phyloP scores from a whole-genome alignment of 2,329 filamentous ascomycete genomes.

The Aureobasidium lini region DNA sequence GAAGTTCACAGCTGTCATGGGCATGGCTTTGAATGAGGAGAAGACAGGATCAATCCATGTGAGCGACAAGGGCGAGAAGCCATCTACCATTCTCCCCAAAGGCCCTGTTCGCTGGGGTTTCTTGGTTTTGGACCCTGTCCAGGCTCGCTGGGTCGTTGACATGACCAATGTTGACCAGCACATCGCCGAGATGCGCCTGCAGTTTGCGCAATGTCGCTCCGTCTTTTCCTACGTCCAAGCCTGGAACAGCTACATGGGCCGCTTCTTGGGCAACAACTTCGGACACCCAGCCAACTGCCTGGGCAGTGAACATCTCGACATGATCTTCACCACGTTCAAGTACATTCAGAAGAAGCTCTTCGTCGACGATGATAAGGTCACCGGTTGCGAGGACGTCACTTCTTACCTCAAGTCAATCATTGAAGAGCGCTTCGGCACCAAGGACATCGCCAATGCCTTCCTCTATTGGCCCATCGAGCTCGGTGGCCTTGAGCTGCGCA shows the following conservation, averaged over 20 bases:
- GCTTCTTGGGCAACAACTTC: constrained; percentile 49
- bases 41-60: constrained; percentile 50
- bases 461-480: constrained; percentile 47
- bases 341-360: constrained; percentile 45
- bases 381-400: constrained; percentile 20
- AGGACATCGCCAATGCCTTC: constrained; percentile 43
- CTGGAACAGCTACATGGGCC: constrained; percentile 47
- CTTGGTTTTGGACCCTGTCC: constrained; percentile 45
- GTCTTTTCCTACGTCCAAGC: constrained; percentile 52
- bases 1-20: constrained; percentile 48
- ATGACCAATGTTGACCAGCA: constrained; percentile 52
- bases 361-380: constrained; percentile 15
- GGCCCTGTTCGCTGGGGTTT: constrained; percentile 55
- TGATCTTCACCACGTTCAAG: constrained; percentile 44
- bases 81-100: constrained; percentile 36
- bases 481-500: constrained; percentile 44
- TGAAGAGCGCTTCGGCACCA: constrained; percentile 43
- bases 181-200: constrained; percentile 50
- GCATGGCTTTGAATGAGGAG: constrained; percentile 50
- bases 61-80: constrained; percentile 6
- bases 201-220: constrained; percentile 49
- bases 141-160: constrained; percentile 53
- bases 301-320: constrained; percentile 45
- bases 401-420: constrained; percentile 42
- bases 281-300: constrained; percentile 47